Evolutionary conservation across 73 alveolate species (phyloP), one percentile per base, ranked within the genome.

Genomic region (Loxodes magnus): DNA sequence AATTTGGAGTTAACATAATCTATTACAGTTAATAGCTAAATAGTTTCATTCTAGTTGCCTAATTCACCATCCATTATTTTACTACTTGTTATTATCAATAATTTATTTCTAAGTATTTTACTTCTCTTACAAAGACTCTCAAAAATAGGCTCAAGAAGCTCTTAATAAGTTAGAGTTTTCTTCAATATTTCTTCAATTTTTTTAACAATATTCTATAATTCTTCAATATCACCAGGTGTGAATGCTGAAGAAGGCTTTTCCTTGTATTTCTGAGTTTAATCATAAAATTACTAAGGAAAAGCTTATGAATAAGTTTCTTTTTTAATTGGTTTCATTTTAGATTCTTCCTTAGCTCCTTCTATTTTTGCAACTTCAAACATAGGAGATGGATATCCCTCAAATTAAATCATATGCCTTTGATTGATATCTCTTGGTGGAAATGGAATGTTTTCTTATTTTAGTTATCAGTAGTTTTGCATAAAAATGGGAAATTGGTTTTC

Each of bases 391-490:
- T 53, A 56, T 20, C 83, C 87, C 41, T 71, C 61, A 12, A 78
- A 51, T n/a, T 58, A 50, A 21, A 74, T 74, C 70, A 74, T 43
- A 31, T 56, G 54, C 38, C 82, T 36, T 36, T 62, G 84, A 51
- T 79, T 65, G 10, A 73, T 74, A 43, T 74, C 82, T 38, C 88
- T 43, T 25, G 36, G 50, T 1, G 93, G 93, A 50, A 79, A 79
- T 41, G 46, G 17, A n/a, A 79, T 48, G 1, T 84, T 80, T 42
- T 79, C 93, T 31, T 51, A 36, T 36, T 80, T 56, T 1, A 79
- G 62, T 2, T 26, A 26, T 4, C 87, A 28, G 59, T 79, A 79
- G 26, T 38, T 36, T 38, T 49, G 15, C 77, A 51, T 44, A 29
- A 73, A 66, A 3, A 74, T 72, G 5, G 85, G 85, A 50, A 35